Evolutionary conservation across 371 early-diverging fungal species (phyloP).

Genomic region (Fennellomyces sp.): DNA sequence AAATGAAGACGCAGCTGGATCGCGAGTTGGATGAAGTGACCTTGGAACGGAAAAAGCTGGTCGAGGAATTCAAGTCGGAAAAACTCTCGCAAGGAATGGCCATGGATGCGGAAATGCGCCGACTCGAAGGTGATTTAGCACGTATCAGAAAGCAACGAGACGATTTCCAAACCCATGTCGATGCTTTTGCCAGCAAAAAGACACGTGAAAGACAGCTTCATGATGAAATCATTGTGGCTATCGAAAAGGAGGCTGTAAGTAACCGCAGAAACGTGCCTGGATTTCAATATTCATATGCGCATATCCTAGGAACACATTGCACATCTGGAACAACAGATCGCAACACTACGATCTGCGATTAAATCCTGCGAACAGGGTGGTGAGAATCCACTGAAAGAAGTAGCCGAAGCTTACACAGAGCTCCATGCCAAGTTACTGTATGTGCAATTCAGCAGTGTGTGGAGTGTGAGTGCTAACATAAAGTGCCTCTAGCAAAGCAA

Average conservation of each 20-base stretch:
- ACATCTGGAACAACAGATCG: constrained; percentile 1
- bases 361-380: background rate
- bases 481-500: background rate
- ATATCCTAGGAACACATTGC: constrained; percentile 12
- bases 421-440: constrained; percentile 1
- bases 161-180: constrained; percentile 26
- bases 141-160: constrained; percentile 77
- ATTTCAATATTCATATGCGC: background rate
- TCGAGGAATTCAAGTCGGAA: constrained; percentile 30
- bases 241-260: constrained; percentile 37
- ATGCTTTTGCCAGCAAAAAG: constrained; percentile 24
- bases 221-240: constrained; percentile 20
- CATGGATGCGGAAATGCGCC: constrained; percentile 70
- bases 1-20: constrained; percentile 25
- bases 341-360: constrained; percentile 6
- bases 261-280: background rate
- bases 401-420: background rate
- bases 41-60: constrained; percentile 21
- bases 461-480: too few relatives aligned
- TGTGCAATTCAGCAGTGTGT: too few relatives aligned
- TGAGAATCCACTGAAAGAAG: background rate
- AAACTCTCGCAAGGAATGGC: constrained; percentile 26
- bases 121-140: constrained; percentile 76
- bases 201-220: constrained; percentile 20
- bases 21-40: constrained; percentile 18